Conservation (phyloP, 352 stramenopile species). For the Phytophthora niederhauseri region DNA sequence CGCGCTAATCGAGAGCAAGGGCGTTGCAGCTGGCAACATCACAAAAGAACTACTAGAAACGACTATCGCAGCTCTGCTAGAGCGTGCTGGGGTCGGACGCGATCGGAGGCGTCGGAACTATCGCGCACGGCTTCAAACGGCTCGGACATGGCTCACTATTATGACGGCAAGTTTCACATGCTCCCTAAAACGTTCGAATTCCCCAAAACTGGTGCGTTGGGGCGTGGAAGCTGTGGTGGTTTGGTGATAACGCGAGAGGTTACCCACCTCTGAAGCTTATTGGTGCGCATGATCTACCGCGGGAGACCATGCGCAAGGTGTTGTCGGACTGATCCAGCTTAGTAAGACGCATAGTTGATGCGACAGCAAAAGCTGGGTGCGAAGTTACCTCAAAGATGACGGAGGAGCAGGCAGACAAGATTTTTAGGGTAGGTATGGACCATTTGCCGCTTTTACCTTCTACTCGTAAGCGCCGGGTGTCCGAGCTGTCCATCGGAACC, state of each 20-base stretch:
- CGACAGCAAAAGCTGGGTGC: neutral
- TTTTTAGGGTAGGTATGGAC: constrained; percentile 2
- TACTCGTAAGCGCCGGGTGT: constrained; percentile 1
- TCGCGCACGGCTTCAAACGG: too few relatives aligned
- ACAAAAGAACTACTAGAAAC: constrained; percentile 4
- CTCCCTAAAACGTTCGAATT: constrained; percentile 12
- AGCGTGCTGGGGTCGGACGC: neutral
- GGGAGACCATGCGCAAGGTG: too few relatives aligned
- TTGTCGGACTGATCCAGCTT: too few relatives aligned
- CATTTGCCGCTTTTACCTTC: constrained; percentile 3
- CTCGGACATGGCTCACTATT: neutral
- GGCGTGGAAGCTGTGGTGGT: constrained; percentile 14
- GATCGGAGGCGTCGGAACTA: neutral
- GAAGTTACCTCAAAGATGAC: neutral
- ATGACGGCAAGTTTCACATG: constrained; percentile 17
- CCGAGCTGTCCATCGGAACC: neutral
- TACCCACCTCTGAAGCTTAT: too few relatives aligned
- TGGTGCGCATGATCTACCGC: too few relatives aligned
- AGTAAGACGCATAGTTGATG: neutral
- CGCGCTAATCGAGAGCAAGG: constrained; percentile 5
- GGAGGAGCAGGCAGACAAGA: neutral
- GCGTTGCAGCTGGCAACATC: constrained; percentile 10
- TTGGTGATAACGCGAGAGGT: neutral
- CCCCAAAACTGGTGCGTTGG: neutral
- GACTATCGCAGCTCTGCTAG: neutral